Evolutionary conservation across 78 protist genomes (phyloP).

Genomic region (Bigelowiella natans): DNA sequence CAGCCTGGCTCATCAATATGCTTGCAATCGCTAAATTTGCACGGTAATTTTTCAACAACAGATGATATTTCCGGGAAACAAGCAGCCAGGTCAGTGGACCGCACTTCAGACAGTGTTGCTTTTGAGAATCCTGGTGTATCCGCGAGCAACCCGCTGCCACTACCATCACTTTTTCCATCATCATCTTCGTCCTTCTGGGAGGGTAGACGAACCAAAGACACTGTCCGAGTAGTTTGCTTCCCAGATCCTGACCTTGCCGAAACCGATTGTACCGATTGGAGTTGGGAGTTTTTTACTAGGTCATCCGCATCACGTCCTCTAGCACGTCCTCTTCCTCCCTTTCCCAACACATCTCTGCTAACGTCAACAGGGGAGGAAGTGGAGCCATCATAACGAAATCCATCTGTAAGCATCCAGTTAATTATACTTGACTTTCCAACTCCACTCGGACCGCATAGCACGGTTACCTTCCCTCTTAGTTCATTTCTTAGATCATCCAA

Average conservation of each 20-base stretch:
- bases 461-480: not conserved
- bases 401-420: not conserved
- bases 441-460: not conserved
- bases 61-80: not conserved
- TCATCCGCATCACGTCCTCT: not conserved
- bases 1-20: not conserved
- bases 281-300: not conserved
- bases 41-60: not conserved
- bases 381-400: not conserved
- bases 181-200: too few relatives aligned
- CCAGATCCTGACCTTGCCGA: not conserved
- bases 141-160: not conserved
- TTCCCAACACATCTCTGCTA: not conserved
- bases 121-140: not conserved
- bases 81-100: not conserved
- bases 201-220: too few relatives aligned
- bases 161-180: too few relatives aligned
- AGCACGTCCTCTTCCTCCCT: not conserved
- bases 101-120: not conserved
- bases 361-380: not conserved
- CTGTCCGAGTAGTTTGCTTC: too few relatives aligned
- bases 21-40: not conserved
- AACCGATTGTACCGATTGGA: not conserved
- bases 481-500: too few relatives aligned
- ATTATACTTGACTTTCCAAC: not conserved